phyloP scores from a whole-genome alignment of 805 yeast species.

The Clavispora santaluciae region DNA sequence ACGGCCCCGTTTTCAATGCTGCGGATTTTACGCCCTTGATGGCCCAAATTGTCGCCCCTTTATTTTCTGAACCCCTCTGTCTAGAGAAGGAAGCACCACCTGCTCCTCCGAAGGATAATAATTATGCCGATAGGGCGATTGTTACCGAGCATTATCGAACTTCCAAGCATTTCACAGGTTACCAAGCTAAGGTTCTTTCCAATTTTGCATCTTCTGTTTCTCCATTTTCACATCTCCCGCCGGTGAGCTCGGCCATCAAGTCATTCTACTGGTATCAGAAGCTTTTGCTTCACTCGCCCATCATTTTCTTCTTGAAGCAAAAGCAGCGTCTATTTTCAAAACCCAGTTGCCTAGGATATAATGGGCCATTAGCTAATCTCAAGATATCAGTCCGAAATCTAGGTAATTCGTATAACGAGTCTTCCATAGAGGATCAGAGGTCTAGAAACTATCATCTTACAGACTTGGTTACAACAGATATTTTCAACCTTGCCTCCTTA shows the following conservation, averaged over 20 bases:
- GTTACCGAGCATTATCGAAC: constrained; percentile 9
- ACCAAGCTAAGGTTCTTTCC: constrained; percentile 22
- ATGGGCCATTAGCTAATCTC: constrained; percentile 18
- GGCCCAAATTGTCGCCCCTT: constrained; percentile 13
- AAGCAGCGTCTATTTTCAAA: constrained; percentile 25
- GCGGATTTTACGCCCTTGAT: constrained; percentile 22
- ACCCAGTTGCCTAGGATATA: constrained; percentile 17
- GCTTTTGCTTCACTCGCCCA: constrained; percentile 25
- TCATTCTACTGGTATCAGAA: constrained; percentile 28
- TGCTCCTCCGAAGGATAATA: not conserved
- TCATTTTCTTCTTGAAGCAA: constrained; percentile 25
- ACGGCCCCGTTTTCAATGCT: constrained; percentile 7
- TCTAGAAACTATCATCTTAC: constrained; percentile 30
- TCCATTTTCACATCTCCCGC: constrained; percentile 16
- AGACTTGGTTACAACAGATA: constrained; percentile 23
- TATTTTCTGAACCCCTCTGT: constrained; percentile 18
- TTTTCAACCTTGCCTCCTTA: constrained; percentile 25
- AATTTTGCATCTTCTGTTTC: constrained; percentile 22
- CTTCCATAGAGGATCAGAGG: constrained; percentile 5
- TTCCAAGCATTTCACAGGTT: constrained; percentile 18
- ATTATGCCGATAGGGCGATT: constrained; percentile 1
- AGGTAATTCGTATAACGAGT: constrained; percentile 4
- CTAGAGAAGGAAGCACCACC: constrained; percentile 4
- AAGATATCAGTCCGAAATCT: constrained; percentile 8
- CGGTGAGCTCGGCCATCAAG: constrained; percentile 8